phyloP scores from a whole-genome alignment of 2,329 filamentous ascomycete species.

The Huntiella decipiens region DNA sequence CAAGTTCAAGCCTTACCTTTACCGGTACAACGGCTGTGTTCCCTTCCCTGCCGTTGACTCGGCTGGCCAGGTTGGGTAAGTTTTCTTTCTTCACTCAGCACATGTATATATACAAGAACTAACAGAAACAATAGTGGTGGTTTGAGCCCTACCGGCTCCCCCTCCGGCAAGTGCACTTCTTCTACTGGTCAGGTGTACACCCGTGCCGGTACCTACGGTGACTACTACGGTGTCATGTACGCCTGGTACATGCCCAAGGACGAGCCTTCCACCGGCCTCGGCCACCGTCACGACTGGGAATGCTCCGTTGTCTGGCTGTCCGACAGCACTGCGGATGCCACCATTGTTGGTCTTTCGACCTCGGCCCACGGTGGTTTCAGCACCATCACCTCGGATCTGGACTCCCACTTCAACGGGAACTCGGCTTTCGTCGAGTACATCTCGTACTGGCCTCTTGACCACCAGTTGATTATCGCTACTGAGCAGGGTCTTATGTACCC shows the following conservation, averaged over 20 bases:
- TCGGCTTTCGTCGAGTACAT: constrained; percentile 18
- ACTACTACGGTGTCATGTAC: constrained; percentile 22
- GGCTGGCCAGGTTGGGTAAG: constrained; percentile 35
- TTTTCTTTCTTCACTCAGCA: background rate
- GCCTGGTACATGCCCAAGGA: constrained; percentile 29
- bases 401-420: constrained; percentile 7
- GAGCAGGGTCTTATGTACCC: constrained; percentile 21
- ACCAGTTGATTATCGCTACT: constrained; percentile 20
- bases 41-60: constrained; percentile 42
- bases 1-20: constrained; percentile 20
- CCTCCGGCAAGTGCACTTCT: constrained; percentile 17
- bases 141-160: constrained; percentile 17
- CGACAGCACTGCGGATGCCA: constrained; percentile 14
- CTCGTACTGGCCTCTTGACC: constrained; percentile 16
- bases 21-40: constrained; percentile 37
- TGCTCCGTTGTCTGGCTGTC: constrained; percentile 18
- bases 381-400: constrained; percentile 12
- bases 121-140: constrained; percentile 17
- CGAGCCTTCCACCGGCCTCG: constrained; percentile 17
- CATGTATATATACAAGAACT: background rate
- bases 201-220: constrained; percentile 17
- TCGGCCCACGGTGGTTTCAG: constrained; percentile 22
- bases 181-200: constrained; percentile 22
- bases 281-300: constrained; percentile 25
- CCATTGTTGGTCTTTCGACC: constrained; percentile 20